Conservation (phyloP, 768 basidiomycete species). For the Auriscalpium microsporum region DNA sequence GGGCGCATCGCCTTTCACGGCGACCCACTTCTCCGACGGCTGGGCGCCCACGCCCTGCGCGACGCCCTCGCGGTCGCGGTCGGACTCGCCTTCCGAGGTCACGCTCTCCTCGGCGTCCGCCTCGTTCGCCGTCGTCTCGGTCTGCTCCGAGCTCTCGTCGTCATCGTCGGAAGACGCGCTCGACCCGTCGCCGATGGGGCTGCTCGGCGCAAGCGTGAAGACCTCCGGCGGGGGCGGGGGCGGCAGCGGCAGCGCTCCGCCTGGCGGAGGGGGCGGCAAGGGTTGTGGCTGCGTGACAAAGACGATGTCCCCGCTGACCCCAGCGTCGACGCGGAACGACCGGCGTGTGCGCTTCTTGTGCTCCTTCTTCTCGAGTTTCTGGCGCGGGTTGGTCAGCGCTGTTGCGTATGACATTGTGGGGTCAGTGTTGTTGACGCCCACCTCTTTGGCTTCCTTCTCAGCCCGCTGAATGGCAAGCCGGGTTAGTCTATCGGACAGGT, state of each 20-base stretch:
- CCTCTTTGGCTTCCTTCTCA: conserved; percentile 12
- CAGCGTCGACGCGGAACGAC: conserved; percentile 2
- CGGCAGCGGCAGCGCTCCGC: background rate
- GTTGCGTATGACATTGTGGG: background rate
- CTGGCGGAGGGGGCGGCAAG: background rate
- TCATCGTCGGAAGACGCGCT: conserved; percentile 23
- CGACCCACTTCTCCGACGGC: conserved; percentile 65
- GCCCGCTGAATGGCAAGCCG: conserved; percentile 5
- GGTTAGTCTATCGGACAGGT: background rate
- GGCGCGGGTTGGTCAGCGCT: background rate
- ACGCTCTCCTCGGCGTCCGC: conserved; percentile 72
- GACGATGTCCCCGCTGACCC: conserved; percentile 1
- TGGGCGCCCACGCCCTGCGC: conserved; percentile 18
- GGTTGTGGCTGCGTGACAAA: conserved; percentile 1
- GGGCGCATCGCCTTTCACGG: conserved; percentile 47
- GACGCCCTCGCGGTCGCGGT: conserved; percentile 28
- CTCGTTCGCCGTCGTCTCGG: conserved; percentile 46
- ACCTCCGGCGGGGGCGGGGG: conserved; percentile 1
- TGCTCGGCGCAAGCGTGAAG: conserved; percentile 5
- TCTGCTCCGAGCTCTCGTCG: conserved; percentile 52
- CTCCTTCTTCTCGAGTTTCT: conserved; percentile 19
- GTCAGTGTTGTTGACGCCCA: conserved; percentile 1
- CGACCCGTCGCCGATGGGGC: conserved; percentile 5
- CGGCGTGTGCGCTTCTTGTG: conserved; percentile 9
- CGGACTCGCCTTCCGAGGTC: conserved; percentile 60